Evolutionary conservation across 1,284 basidiomycete genomes (phyloP), one percentile per base, ranked within the genome.

Genomic region (Naganishia sp.): DNA sequence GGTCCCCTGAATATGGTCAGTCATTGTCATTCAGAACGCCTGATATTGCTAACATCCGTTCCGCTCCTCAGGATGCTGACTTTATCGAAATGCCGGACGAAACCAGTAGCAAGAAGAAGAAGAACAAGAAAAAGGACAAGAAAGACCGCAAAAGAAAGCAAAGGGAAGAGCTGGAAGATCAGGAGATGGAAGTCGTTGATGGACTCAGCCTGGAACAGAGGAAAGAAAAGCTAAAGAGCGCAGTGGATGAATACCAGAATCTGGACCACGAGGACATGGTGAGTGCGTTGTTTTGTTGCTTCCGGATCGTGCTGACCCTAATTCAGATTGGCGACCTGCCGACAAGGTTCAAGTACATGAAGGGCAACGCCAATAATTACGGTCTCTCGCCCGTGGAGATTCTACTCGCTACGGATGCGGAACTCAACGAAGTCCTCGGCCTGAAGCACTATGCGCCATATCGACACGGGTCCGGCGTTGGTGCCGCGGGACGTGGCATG

Each of bases 201-300:
- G 72, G 39, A 43, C 69, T 71, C 74, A 90, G 89, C 32, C 90
- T 94, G 72, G 89, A 90, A 74, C 90, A 92, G 85, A 86, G 89
- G 67, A 90, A 90, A 70, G 75, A 63, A 69, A 89, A 87, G 71
- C 80, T 94, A 62, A 87, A 93, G 65, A 83, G 90, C 73, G 91
- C 94, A 72, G 90, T 97, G 87, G 90, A 94, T 69, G 90, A 94
- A 75, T 84, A 98, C 61, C 90, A 93, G 76, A 86, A 83, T 35
- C 83, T 98, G 21, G 94, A 97, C 71, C 96, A 97, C 82, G 97
- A 98, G 79, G 94, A 97, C 76, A 86, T 96, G 83, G 92, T 94
- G 6, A 46, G 28, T 55, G 49, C 9, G n/a, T 50, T n/a, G 18
- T 5, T 9, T 28, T 45, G 47, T 10, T 39, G 35, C 41, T 23